Base-by-base conservation (phyloP, 768 basidiomycete species). In the Leccinum longicurvipes region DNA sequence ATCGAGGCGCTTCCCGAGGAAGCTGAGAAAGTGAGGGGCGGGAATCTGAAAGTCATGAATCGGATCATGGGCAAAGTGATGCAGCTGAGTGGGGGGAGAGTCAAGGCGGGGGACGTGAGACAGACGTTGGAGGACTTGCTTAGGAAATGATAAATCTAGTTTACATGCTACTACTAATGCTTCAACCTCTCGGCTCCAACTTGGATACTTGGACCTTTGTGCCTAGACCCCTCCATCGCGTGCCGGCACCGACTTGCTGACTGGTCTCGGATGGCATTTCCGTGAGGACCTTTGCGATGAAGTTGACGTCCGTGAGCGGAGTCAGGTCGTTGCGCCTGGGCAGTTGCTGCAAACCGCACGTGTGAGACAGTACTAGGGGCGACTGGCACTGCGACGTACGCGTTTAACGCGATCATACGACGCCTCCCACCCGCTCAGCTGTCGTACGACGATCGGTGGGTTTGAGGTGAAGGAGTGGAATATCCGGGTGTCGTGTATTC, bases 361-460 rank as follows among this genome's bases (percentile, higher is more conserved):
- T 12, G 55, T 58, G 44, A 58, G 59, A 51, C 1, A 21, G n/a
- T n/a, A 1, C 23, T 24, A 46, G 1, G 2, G 27, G 27, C 11
- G 21, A 51, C 57, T 23, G 7, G 29, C 29, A 31, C 11, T 2
- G 11, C 17, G 14, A 71, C 84, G 24, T 73, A 93, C 93, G 63
- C 77, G 74, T 73, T 87, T 91, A 52, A 99, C 83, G 11, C 79
- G 79, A 39, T 87, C 85, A 64, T 97, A 98, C 0, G 87, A 81
- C 19, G 90, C 92, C 72, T 98, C 94, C 88, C 94, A 92, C 4
- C 96, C 97, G 53, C 83, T 85, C 19, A 80, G 76, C 69, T 98
- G 94, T 39, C 91, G 81, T 5, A 98, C 79, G 39, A 98, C 68
- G 29, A 82, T 66, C 1, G 84, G 82, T 7, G 83, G 80, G 9